Conservation (phyloP, 371 early-diverging fungal species). For the Dichotomocladium elegans region DNA sequence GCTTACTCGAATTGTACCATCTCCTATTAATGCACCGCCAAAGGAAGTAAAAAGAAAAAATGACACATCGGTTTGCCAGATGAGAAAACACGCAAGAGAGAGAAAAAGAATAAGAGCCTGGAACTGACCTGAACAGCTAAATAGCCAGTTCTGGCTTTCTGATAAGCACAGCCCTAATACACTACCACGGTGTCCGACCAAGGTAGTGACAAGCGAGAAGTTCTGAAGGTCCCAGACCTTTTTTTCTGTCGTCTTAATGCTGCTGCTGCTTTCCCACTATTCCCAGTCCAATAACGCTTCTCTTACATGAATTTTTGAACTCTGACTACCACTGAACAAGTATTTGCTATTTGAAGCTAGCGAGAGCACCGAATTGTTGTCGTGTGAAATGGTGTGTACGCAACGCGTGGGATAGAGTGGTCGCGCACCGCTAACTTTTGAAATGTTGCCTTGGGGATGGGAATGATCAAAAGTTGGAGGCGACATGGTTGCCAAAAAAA, state of each 20-base stretch:
- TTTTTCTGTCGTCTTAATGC: too few relatives aligned
- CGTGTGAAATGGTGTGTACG: constrained; percentile 59
- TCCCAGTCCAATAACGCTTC: too few relatives aligned
- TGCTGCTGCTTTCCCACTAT: too few relatives aligned
- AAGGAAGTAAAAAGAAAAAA: background rate
- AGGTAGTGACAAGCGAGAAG: constrained; percentile 52
- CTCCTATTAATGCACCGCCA: too few relatives aligned
- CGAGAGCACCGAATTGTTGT: constrained; percentile 67
- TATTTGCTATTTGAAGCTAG: constrained; percentile 55
- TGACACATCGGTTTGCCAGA: background rate
- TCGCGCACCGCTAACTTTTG: constrained; percentile 10
- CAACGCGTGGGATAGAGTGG: constrained; percentile 36
- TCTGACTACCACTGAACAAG: constrained; percentile 73
- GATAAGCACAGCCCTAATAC: constrained; percentile 64
- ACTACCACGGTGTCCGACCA: constrained; percentile 68
- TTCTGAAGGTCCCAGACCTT: constrained; percentile 74
- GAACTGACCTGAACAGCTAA: constrained; percentile 69
- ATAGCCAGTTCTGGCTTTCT: constrained; percentile 51
- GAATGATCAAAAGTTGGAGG: too few relatives aligned
- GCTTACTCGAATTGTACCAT: constrained; percentile 63
- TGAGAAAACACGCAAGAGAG: too few relatives aligned
- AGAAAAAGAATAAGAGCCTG: too few relatives aligned
- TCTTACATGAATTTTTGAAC: constrained; percentile 56
- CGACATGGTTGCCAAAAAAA: too few relatives aligned
- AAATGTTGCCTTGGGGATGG: constrained; percentile 21